Evolutionary conservation across 139 green algal genomes (phyloP), one percentile per base, ranked within the genome.

Genomic region (Chlorella sp.): DNA sequence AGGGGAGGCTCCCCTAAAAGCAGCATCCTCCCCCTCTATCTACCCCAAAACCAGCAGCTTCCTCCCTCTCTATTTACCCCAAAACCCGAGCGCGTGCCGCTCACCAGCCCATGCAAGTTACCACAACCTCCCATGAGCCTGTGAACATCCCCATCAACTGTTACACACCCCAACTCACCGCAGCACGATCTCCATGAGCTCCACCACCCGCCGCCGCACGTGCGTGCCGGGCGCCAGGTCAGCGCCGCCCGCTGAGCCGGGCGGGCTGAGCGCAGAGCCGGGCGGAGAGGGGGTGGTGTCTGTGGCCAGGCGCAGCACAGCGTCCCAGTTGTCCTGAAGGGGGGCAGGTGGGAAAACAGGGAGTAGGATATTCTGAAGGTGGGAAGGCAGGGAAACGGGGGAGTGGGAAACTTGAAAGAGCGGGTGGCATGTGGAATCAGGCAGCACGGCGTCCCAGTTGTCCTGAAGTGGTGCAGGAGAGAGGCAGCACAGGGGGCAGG

Each of bases 181-280:
- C 75, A 96, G 79, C 64, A 97, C 95, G 14, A 95, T 91, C 78
- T 97, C 95, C 28, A 98, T 96, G 19, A 98, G 85, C 36, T 95
- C 94, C 68, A 98, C 78, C 21, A 94, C 96, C 12, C 91, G 92
- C 4, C 93, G 90, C 73, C 95, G 85, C 71, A 97, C 92, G 5
- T 75, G 85, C 19, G 85, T 83, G 69, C 85, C 85, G 0, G 85
- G 84, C 66, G 84, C 84, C 84, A 81, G 66, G 39, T 88, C 84
- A 21, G 24, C 61, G 84, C 66, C 68, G 68, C 68, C 71, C 15
- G 82, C 82, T 4, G 80, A 85, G 61, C 83, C 61, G 11, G 83
- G 83, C 61, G 83, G 83, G 64, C 73, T 34, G 75, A 64, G 42
- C 36, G 71, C 61, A 11, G 83, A 79, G 26, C 83, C 83, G 0